These are phyloP conservation scores for Russula sp. DNA, from an alignment of 768 basidiomycete species.

Conservation along the genomic window DNA sequence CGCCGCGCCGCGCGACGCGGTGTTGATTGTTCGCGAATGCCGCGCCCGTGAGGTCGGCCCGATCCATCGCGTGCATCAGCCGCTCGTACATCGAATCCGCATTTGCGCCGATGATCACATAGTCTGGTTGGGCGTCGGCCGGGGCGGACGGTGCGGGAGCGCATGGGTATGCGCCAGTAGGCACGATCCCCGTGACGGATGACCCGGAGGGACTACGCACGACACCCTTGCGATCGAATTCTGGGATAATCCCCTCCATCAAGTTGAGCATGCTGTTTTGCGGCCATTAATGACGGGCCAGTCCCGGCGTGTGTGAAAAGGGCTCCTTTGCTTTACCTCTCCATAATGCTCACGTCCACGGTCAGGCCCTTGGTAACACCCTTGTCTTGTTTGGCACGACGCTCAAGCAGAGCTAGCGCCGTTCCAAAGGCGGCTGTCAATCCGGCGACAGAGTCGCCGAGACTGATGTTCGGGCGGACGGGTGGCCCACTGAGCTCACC, in stretches of 20 bases:
- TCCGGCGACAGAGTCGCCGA: conserved; percentile 67
- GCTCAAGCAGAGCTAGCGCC: conserved; percentile 51
- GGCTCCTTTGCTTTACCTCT: conserved; percentile 45
- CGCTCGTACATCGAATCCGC: conserved; percentile 63
- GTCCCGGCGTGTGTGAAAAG: too few relatives aligned
- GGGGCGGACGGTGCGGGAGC: conserved; percentile 36
- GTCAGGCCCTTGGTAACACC: conserved; percentile 38
- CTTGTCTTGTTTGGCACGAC: conserved; percentile 30
- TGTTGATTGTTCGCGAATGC: conserved; percentile 38
- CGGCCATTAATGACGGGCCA: not conserved
- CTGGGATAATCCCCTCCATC: conserved; percentile 73
- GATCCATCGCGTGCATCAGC: conserved; percentile 53
- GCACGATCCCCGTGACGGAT: conserved; percentile 68
- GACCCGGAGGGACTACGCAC: conserved; percentile 70
- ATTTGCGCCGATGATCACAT: conserved; percentile 67
- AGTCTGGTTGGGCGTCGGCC: conserved; percentile 36
- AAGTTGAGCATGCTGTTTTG: conserved; percentile 59
- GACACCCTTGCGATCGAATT: conserved; percentile 65
- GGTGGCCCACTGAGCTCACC: conserved; percentile 53
- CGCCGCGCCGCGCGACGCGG: conserved; percentile 36
- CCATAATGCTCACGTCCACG: conserved; percentile 72
- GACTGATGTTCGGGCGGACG: conserved; percentile 62
- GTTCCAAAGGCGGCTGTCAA: conserved; percentile 70
- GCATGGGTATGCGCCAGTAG: conserved; percentile 69
- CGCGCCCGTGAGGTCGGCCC: conserved; percentile 52